Percentiles rank a stretch among this genome's conserved stretches.
phyloP scores from a whole-genome alignment of 495 filamentous ascomycete genomes.

The Annulohypoxylon nitens region DNA sequence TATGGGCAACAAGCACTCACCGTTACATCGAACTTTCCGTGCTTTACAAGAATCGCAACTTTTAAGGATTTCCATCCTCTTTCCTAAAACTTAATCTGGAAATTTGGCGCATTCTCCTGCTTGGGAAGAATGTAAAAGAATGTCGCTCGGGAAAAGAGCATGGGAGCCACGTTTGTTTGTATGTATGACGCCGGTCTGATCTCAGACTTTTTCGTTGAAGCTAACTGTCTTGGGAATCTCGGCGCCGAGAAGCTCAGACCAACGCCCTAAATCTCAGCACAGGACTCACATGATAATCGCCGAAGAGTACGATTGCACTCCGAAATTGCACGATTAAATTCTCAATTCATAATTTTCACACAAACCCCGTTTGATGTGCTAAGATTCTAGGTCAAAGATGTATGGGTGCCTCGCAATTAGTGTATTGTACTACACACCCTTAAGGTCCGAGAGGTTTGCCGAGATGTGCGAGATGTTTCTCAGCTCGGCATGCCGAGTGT shows the following conservation, averaged over 20 bases:
- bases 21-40: conserved; percentile 54
- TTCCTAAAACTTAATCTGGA: background rate
- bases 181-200: conserved; percentile 3
- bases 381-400: background rate
- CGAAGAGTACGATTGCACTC: conserved; percentile 13
- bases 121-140: background rate
- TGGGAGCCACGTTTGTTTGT: background rate
- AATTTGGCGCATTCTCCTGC: background rate
- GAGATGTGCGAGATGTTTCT: conserved; percentile 12
- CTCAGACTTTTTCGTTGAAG: background rate
- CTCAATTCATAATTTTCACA: conserved; percentile 8
- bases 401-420: background rate
- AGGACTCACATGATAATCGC: conserved; percentile 2
- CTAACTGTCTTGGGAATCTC: conserved; percentile 26
- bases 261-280: background rate
- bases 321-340: conserved; percentile 6
- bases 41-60: conserved; percentile 52
- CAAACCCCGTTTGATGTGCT: conserved; percentile 5
- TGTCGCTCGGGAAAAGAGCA: background rate
- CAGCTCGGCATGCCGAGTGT: background rate
- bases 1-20: conserved; percentile 29
- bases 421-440: background rate
- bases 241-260: conserved; percentile 24
- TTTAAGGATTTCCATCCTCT: conserved; percentile 35
- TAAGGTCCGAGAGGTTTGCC: conserved; percentile 29